Evolutionary conservation across 306 rosid species (phyloP), one percentile per base, ranked within the genome.

Genomic region (Rosa rugosa): DNA sequence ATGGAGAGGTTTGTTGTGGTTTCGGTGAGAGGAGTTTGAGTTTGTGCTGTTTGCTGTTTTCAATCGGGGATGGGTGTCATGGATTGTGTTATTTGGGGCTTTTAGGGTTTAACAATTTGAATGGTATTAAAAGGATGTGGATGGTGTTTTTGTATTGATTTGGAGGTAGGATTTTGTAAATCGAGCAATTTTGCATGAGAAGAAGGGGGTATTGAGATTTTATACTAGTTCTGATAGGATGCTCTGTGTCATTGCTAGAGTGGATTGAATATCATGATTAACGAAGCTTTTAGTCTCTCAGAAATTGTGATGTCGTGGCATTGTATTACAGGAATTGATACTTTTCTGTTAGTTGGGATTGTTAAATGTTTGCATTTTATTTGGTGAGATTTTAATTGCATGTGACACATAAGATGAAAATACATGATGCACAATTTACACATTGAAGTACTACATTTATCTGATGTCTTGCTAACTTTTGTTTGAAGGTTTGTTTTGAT

Each of bases 51-150:
- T 53, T 36, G 49, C 2, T 72, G 8, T 3, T 38, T n/a, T 54
- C n/a, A 54, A 53, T 73, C 17, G 49, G 34, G 47, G 34, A 49
- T 72, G 65, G 22, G 38, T 50, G 40, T 49, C 3, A 10, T 16
- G 25, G 63, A 50, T 72, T 50, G 22, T 12, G 14, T 1, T 40
- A n/a, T n/a, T 17, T 73, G 25, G 27, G 67, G 49, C 5, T 5
- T 51, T 72, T 3, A 51, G 76, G 77, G 65, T 73, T 73, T 54
- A 53, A 38, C 13, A 34, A 53, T 6, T 31, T 63, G 69, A 63
- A 13, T 31, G n/a, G 31, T 27, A 27, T 27, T 27, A 27, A 27
- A 51, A 51, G 6, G 57, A 51, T 51, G 6, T 16, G 17, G 14
- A 51, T 51, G 20, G 14, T 17, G 18, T 17, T 51, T 6, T 51